A percentile compares a stretch with the other conserved stretches of the same genome.
Evolutionary conservation across 2,329 filamentous ascomycete species (phyloP).

Genomic region (Periconia digitata): DNA sequence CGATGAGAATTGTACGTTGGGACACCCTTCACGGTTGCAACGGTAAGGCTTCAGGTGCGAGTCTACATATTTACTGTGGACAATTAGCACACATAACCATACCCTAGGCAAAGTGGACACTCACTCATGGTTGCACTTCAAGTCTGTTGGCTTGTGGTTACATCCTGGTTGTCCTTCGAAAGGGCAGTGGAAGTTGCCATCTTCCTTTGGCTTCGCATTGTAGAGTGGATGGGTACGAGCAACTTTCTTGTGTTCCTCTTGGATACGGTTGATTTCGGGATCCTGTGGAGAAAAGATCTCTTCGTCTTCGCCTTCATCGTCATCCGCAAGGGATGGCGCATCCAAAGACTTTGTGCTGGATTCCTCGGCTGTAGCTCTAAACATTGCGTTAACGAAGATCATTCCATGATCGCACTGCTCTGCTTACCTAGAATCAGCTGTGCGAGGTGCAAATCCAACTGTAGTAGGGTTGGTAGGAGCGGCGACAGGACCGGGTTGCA

Average conservation of each 20-base stretch:
- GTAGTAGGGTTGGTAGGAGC: slow-evolving; percentile 33
- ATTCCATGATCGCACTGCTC: neutral
- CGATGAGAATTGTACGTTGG: slow-evolving; percentile 87
- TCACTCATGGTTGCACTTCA: slow-evolving; percentile 99
- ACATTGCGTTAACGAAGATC: slow-evolving; percentile 8
- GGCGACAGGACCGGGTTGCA: slow-evolving; percentile 25
- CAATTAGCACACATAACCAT: slow-evolving; percentile 15
- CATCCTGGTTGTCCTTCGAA: slow-evolving; percentile 74
- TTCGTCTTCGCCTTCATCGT: slow-evolving; percentile 31
- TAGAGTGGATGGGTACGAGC: slow-evolving; percentile 66
- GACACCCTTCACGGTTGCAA: slow-evolving; percentile 83
- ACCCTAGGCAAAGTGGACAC: slow-evolving; percentile 37
- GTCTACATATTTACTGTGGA: slow-evolving; percentile 86
- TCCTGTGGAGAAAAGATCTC: slow-evolving; percentile 28
- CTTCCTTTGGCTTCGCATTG: slow-evolving; percentile 64
- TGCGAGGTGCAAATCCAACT: slow-evolving; percentile 26
- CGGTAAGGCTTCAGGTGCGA: slow-evolving; percentile 96
- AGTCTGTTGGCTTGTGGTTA: slow-evolving; percentile 89
- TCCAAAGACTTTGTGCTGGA: slow-evolving; percentile 21
- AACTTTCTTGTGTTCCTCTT: slow-evolving; percentile 42
- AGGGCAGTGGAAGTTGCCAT: slow-evolving; percentile 93
- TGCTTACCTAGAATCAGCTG: slow-evolving; percentile 23
- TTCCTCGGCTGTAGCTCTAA: slow-evolving; percentile 32
- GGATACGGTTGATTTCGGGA: slow-evolving; percentile 35
- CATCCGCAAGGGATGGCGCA: slow-evolving; percentile 22